These are phyloP conservation scores for Ensete ventricosum DNA, from an alignment of 176 grass and related monocot genomes.

Conservation along the genomic window DNA sequence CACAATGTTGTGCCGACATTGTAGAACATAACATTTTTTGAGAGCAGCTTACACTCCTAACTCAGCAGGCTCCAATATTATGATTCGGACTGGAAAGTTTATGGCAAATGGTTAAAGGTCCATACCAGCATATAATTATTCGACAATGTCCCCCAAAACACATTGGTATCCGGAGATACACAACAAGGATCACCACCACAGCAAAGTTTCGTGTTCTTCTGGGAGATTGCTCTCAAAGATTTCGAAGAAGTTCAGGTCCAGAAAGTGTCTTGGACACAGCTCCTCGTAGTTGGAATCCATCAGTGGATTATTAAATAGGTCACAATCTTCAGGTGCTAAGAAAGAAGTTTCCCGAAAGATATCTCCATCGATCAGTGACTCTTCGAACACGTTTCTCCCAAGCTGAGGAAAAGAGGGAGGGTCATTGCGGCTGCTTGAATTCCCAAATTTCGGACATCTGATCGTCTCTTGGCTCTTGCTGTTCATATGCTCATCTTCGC, in stretches of 20 bases:
- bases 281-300: not conserved
- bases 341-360: not conserved
- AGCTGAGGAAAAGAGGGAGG: not conserved
- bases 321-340: not conserved
- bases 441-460: not conserved
- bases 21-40: too few species aligned
- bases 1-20: too few species aligned
- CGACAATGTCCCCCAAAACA: not conserved
- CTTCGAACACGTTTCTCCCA: not conserved
- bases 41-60: not conserved
- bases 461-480: not conserved
- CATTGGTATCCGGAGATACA: not conserved
- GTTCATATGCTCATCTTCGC: not conserved
- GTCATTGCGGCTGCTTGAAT: not conserved
- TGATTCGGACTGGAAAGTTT: not conserved
- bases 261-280: not conserved
- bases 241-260: not conserved
- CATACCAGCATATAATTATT: not conserved
- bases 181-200: not conserved
- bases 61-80: not conserved
- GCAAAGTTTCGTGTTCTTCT: not conserved
- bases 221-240: too few species aligned
- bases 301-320: not conserved
- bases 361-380: not conserved
- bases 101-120: not conserved